Conservation (phyloP, 495 filamentous ascomycete species). For the Penicillium soppii region DNA sequence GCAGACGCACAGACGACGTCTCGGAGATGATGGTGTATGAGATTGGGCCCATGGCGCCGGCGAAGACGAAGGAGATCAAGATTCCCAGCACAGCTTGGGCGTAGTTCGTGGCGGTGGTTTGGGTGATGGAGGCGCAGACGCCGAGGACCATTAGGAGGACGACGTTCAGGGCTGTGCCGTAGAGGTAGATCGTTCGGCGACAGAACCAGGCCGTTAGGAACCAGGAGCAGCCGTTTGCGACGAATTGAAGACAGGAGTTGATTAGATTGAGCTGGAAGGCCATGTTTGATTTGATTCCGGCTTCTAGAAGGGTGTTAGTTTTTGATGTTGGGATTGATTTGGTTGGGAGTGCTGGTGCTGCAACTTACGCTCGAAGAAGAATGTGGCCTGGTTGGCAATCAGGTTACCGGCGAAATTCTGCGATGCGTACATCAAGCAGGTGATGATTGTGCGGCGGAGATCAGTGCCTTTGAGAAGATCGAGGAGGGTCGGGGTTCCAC, state of each 20-base stretch:
- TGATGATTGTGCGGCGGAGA: constrained; percentile 64
- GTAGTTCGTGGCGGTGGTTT: constrained; percentile 28
- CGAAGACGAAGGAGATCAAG: constrained; percentile 51
- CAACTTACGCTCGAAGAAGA: constrained; percentile 31
- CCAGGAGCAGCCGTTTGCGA: constrained; percentile 30
- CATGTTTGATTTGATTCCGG: constrained; percentile 20
- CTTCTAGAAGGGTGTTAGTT: constrained; percentile 21
- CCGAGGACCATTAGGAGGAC: constrained; percentile 36
- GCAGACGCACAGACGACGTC: constrained; percentile 53
- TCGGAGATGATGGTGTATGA: constrained; percentile 59
- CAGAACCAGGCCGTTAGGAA: constrained; percentile 35
- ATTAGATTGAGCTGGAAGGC: constrained; percentile 38
- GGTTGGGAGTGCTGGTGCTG: neutral
- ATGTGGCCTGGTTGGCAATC: constrained; percentile 28
- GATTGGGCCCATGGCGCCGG: constrained; percentile 42
- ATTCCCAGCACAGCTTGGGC: constrained; percentile 53
- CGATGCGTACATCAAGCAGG: constrained; percentile 53
- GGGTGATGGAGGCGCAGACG: constrained; percentile 41
- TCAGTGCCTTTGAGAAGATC: constrained; percentile 71
- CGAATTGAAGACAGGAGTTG: constrained; percentile 37
- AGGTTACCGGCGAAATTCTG: constrained; percentile 38
- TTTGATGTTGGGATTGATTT: neutral
- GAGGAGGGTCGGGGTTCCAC: constrained; percentile 53
- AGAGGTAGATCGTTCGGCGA: constrained; percentile 48
- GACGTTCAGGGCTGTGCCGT: constrained; percentile 38